These are phyloP conservation scores for Microdochium bolleyi DNA, from an alignment of 2,329 filamentous ascomycete species.

Conservation along the genomic window DNA sequence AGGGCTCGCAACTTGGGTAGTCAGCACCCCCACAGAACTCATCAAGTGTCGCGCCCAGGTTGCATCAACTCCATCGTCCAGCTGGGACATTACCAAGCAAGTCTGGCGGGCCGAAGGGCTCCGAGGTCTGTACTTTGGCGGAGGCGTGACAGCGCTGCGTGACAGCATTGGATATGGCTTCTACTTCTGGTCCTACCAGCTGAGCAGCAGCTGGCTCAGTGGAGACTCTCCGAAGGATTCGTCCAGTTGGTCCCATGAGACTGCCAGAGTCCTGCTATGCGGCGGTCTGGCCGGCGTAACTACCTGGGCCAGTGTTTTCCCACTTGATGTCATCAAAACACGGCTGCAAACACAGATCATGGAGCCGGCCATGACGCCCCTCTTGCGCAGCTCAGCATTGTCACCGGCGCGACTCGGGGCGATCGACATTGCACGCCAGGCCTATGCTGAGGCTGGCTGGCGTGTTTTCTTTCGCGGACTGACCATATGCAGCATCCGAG, in stretches of 20 bases:
- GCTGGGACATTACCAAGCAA: constrained; percentile 55
- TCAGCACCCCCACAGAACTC: constrained; percentile 84
- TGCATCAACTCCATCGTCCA: constrained; percentile 37
- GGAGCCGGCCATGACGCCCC: constrained; percentile 13
- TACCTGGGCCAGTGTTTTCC: constrained; percentile 87
- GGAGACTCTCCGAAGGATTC: constrained; percentile 4
- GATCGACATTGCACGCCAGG: constrained; percentile 53
- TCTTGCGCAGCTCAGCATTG: constrained; percentile 20
- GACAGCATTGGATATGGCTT: constrained; percentile 95
- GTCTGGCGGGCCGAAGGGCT: constrained; percentile 51
- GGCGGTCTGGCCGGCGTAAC: constrained; percentile 81
- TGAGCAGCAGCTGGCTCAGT: constrained; percentile 54
- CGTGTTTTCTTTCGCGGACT: constrained; percentile 66
- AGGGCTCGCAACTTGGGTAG: constrained; percentile 75
- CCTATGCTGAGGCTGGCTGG: constrained; percentile 57
- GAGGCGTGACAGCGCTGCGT: constrained; percentile 69
- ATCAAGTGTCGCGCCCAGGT: constrained; percentile 85
- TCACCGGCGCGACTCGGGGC: constrained; percentile 36
- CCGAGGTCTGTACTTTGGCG: constrained; percentile 72
- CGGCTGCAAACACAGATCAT: constrained; percentile 69
- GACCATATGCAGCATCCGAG: constrained; percentile 73
- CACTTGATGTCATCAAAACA: constrained; percentile 88
- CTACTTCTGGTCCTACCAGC: constrained; percentile 91
- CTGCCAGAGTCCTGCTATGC: constrained; percentile 65
- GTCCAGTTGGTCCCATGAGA: constrained; percentile 28